A percentile compares a stretch with the other conserved stretches of the same genome.
Evolutionary conservation across 2,329 filamentous ascomycete genomes (phyloP).

Genomic region (Diaporthe ilicicola): DNA sequence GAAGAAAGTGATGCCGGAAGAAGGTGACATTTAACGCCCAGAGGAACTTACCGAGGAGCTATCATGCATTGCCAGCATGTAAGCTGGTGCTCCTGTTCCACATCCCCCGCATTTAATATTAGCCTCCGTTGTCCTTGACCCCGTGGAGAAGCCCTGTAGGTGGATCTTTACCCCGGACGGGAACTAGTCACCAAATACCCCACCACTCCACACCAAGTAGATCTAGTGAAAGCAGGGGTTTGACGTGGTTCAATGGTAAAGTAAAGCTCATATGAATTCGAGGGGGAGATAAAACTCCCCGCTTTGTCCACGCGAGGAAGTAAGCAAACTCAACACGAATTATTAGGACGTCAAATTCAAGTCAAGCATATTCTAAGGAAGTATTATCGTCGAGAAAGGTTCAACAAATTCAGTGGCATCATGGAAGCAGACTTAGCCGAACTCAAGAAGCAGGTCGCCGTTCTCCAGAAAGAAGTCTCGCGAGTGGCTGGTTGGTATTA

Average conservation of each 20-base stretch:
- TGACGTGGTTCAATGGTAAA: neutral
- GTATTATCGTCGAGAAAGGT: neutral
- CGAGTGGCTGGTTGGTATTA: constrained; percentile 41
- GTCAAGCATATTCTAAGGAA: neutral
- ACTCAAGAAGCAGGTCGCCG: constrained; percentile 47
- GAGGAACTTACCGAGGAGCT: neutral
- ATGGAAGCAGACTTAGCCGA: constrained; percentile 48
- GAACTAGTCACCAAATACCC: neutral
- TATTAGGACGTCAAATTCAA: neutral
- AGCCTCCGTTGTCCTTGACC: neutral
- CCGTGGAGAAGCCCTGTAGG: constrained; percentile 1
- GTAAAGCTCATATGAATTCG: neutral
- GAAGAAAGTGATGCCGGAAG: constrained; percentile 1
- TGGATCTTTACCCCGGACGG: constrained; percentile 23
- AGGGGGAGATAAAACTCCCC: neutral
- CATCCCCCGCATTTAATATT: constrained; percentile 3
- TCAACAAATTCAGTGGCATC: constrained; percentile 7
- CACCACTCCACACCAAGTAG: constrained; percentile 11
- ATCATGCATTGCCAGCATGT: neutral
- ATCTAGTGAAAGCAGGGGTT: neutral
- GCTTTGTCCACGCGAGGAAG: neutral
- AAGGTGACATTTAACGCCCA: neutral
- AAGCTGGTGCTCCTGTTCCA: neutral
- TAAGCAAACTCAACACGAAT: no score
- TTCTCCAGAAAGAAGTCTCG: constrained; percentile 46